phyloP scores from a whole-genome alignment of 805 yeast species.

The Cyberlindnera americana region DNA sequence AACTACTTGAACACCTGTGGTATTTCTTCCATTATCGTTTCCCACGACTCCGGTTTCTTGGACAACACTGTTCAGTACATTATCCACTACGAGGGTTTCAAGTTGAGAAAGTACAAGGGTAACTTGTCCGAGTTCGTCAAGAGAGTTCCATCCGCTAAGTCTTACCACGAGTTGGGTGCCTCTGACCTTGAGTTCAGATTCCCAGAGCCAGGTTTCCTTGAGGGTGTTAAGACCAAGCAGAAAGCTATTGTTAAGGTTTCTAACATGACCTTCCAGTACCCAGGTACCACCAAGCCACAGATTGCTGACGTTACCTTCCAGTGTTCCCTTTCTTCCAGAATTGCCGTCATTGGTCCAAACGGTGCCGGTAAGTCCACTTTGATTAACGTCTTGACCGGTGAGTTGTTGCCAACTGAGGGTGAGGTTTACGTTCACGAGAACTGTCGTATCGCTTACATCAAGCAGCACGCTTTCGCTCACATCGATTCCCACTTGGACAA shows the following conservation, averaged over 20 bases:
- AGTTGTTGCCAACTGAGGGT: conserved; percentile 96
- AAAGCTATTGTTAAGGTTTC: conserved; percentile 98
- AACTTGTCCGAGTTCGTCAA: conserved; percentile 97
- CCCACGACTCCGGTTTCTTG: conserved; percentile 99
- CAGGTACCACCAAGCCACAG: conserved; percentile 98
- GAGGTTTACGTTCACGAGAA: conserved; percentile 99
- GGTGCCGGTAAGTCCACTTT: conserved; percentile 99
- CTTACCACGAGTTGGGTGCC: conserved; percentile 98
- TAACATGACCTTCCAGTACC: conserved; percentile 98
- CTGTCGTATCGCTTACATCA: conserved; percentile 99
- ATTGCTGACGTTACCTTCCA: conserved; percentile 90
- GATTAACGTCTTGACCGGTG: conserved; percentile 99
- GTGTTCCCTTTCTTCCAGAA: conserved; percentile 98
- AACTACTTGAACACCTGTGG: conserved; percentile 99
- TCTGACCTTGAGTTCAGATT: conserved; percentile 93
- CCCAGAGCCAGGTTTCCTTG: conserved; percentile 99
- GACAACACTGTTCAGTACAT: conserved; percentile 97
- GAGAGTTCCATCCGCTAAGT: conserved; percentile 98
- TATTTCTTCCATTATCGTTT: conserved; percentile 96
- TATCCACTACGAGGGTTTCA: conserved; percentile 99
- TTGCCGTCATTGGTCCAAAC: conserved; percentile 99
- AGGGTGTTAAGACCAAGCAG: conserved; percentile 99
- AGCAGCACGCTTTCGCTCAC: conserved; percentile 99
- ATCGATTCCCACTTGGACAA: conserved; percentile 97
- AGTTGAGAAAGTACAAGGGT: conserved; percentile 99